Conservation (phyloP, 2,329 filamentous ascomycete genomes). For the Ophiostoma ulmi region DNA sequence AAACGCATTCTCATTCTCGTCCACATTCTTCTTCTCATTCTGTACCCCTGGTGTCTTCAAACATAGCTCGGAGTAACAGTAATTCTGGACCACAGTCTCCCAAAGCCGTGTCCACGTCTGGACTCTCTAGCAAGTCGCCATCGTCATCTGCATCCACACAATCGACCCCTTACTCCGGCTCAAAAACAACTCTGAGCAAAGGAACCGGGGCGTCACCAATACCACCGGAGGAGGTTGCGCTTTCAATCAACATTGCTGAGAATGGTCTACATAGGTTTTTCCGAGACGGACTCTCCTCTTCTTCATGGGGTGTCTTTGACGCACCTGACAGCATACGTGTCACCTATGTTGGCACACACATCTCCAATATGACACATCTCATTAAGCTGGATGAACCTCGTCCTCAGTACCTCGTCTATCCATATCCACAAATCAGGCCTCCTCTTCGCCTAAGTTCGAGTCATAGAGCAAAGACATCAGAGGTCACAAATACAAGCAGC, state of each 20-base stretch:
- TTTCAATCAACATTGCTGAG: constrained; percentile 23
- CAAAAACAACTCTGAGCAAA: neutral
- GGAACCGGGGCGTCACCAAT: neutral
- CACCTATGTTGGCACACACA: constrained; percentile 21
- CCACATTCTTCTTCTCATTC: neutral
- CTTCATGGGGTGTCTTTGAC: constrained; percentile 22
- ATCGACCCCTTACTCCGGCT: neutral
- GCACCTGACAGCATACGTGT: constrained; percentile 18
- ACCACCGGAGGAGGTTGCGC: constrained; percentile 23
- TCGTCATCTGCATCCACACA: neutral
- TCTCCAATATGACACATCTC: constrained; percentile 24
- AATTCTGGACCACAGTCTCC: neutral
- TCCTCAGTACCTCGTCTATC: constrained; percentile 22
- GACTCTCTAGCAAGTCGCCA: neutral
- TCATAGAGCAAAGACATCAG: neutral
- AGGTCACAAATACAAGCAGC: neutral
- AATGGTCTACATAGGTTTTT: constrained; percentile 23
- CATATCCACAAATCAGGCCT: constrained; percentile 22
- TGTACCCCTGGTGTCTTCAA: neutral
- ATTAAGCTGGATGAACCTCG: constrained; percentile 22
- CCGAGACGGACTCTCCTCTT: constrained; percentile 21
- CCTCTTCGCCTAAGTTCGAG: neutral
- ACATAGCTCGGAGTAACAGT: neutral
- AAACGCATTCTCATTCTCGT: neutral
- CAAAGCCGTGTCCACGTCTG: neutral